Evolutionary conservation across 495 filamentous ascomycete species (phyloP).

Genomic region (Aspergillus cavernicola): DNA sequence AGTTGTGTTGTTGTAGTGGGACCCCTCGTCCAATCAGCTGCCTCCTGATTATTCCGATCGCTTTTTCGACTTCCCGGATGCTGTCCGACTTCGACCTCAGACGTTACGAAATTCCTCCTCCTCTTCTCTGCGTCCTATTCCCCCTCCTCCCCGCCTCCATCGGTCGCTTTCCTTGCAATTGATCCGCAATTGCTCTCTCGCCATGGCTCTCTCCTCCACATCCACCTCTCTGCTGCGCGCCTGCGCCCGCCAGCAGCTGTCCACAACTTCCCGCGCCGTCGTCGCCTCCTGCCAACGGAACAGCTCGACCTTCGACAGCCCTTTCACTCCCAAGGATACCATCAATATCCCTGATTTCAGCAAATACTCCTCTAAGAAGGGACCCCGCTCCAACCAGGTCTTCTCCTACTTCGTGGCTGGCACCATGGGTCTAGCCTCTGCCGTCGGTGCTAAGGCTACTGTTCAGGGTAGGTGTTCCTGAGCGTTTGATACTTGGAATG

Average conservation of each 20-base stretch:
- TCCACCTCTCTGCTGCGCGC: slow-evolving; percentile 48
- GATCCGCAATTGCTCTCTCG: slow-evolving; percentile 36
- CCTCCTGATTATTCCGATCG: slow-evolving; percentile 43
- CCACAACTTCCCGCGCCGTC: slow-evolving; percentile 42
- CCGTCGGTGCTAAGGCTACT: slow-evolving; percentile 92
- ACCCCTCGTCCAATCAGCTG: slow-evolving; percentile 39
- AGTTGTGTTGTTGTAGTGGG: slow-evolving; percentile 16
- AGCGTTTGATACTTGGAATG: background rate
- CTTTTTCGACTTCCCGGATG: slow-evolving; percentile 35
- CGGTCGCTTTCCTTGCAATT: slow-evolving; percentile 34
- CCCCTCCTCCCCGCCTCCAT: slow-evolving; percentile 16
- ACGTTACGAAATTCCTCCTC: slow-evolving; percentile 30
- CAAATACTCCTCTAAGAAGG: slow-evolving; percentile 72
- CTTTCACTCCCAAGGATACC: slow-evolving; percentile 50
- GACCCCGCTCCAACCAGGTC: slow-evolving; percentile 67
- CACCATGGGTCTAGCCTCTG: slow-evolving; percentile 83
- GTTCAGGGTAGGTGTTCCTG: slow-evolving; percentile 74
- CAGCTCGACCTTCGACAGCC: slow-evolving; percentile 49
- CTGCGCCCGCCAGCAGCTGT: slow-evolving; percentile 48
- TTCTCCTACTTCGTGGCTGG: slow-evolving; percentile 99
- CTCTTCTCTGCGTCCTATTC: slow-evolving; percentile 20
- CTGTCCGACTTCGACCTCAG: slow-evolving; percentile 39
- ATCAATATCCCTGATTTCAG: slow-evolving; percentile 83
- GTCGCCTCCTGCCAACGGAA: slow-evolving; percentile 47
- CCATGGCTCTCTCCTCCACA: slow-evolving; percentile 48